Conservation (phyloP, 2,329 filamentous ascomycete species). For the Paecilomyces niveus region DNA sequence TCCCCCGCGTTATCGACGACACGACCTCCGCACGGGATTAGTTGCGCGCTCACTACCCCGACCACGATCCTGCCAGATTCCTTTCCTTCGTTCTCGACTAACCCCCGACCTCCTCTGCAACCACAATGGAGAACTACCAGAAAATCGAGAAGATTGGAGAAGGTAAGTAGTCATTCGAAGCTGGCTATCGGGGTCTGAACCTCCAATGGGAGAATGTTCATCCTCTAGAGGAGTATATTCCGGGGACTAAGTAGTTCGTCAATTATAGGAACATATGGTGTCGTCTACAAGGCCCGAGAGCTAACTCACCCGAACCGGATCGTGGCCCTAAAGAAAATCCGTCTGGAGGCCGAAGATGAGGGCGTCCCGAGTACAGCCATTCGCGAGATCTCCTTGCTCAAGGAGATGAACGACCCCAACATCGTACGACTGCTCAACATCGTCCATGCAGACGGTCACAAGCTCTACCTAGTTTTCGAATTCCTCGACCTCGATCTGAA, state of each 20-base stretch:
- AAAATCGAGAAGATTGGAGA: conserved; percentile 96
- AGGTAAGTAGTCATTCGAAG: conserved; percentile 49
- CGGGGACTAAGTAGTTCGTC: conserved; percentile 2
- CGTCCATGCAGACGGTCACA: conserved; percentile 88
- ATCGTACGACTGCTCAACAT: conserved; percentile 87
- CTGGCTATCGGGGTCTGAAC: background rate
- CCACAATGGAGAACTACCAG: conserved; percentile 85
- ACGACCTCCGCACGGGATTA: background rate
- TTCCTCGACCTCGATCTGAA: conserved; percentile 88
- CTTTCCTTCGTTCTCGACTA: background rate
- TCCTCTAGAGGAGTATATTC: conserved; percentile 1
- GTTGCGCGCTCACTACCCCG: background rate
- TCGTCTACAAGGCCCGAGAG: conserved; percentile 90
- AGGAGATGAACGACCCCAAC: conserved; percentile 89
- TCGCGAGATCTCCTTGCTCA: conserved; percentile 86
- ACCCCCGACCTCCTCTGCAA: background rate
- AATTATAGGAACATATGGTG: conserved; percentile 74
- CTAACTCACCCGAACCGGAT: conserved; percentile 75
- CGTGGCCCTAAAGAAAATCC: conserved; percentile 91
- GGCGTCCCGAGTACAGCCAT: conserved; percentile 89
- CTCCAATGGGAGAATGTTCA: background rate
- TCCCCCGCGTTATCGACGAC: conserved; percentile 12
- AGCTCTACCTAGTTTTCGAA: conserved; percentile 88
- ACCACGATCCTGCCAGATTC: background rate
- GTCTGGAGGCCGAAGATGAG: conserved; percentile 90